Evolutionary conservation across 495 filamentous ascomycete species (phyloP).

Genomic region (Saxispiralis lemnorum): DNA sequence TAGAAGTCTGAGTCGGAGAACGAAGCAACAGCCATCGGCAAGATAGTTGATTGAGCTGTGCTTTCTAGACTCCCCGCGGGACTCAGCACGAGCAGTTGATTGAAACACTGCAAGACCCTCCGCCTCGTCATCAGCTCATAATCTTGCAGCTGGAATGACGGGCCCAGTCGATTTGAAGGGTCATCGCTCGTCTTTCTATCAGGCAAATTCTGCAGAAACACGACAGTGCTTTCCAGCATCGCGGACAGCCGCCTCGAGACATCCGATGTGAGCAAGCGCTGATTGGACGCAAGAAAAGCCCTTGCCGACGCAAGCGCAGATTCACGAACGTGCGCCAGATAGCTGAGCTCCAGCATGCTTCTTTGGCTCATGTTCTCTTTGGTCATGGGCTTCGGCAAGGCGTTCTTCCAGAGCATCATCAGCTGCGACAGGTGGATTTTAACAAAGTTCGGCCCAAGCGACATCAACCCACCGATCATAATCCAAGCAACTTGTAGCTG

Average conservation of each 20-base stretch:
- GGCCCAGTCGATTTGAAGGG: constrained; percentile 62
- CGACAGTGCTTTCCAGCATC: constrained; percentile 90
- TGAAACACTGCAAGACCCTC: constrained; percentile 85
- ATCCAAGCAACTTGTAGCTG: constrained; percentile 98
- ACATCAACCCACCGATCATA: constrained; percentile 89
- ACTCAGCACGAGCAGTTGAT: constrained; percentile 72
- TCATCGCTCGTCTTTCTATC: constrained; percentile 78
- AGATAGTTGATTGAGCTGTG: constrained; percentile 74
- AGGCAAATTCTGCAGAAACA: constrained; percentile 69
- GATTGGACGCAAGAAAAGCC: constrained; percentile 87
- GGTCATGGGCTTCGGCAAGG: constrained; percentile 77
- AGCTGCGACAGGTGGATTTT: constrained; percentile 95
- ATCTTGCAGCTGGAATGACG: constrained; percentile 78
- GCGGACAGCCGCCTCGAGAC: constrained; percentile 81
- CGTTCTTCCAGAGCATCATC: constrained; percentile 94
- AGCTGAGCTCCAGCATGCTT: constrained; percentile 71
- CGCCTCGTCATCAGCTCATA: constrained; percentile 83
- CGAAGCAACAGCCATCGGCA: constrained; percentile 77
- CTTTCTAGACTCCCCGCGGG: constrained; percentile 65
- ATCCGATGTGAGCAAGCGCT: constrained; percentile 75
- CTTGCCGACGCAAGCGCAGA: constrained; percentile 83
- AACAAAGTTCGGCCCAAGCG: constrained; percentile 90
- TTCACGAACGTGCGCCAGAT: constrained; percentile 85
- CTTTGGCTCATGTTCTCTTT: constrained; percentile 74
- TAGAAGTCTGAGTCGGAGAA: constrained; percentile 88